Evolutionary conservation across 2,329 filamentous ascomycete genomes (phyloP).

Genomic region (Microdochium trichocladiopsis): DNA sequence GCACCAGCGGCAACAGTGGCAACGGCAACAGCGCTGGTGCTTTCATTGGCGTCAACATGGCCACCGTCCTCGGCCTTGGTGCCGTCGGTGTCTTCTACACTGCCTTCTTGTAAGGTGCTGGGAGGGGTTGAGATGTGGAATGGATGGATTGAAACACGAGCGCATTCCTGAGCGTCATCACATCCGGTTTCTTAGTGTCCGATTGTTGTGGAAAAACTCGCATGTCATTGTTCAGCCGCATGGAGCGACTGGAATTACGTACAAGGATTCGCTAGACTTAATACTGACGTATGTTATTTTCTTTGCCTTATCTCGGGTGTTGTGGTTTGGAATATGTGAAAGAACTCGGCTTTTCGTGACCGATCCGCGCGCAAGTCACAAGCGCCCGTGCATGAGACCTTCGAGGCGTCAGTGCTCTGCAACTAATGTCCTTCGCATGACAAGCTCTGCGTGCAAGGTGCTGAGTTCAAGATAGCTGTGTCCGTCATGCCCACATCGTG

Average conservation of each 20-base stretch:
- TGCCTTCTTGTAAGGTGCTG: constrained; percentile 41
- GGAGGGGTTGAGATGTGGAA: constrained; percentile 1
- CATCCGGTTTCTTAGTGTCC: constrained; percentile 19
- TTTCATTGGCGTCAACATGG: constrained; percentile 37
- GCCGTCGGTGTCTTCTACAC: constrained; percentile 35
- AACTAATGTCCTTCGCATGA: too few relatives aligned
- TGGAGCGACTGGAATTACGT: constrained; percentile 22
- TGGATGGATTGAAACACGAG: constrained; percentile 8
- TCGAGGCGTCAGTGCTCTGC: too few relatives aligned
- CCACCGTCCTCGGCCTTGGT: constrained; percentile 37
- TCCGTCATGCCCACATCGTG: too few relatives aligned
- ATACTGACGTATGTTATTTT: constrained; percentile 27
- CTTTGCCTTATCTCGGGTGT: constrained; percentile 8
- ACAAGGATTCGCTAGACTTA: constrained; percentile 37
- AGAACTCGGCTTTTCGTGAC: neutral
- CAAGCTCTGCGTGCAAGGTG: too few relatives aligned
- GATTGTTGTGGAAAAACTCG: constrained; percentile 5
- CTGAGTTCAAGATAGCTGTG: too few relatives aligned
- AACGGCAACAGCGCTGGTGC: constrained; percentile 32
- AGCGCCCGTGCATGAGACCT: too few relatives aligned
- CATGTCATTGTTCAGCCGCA: constrained; percentile 6
- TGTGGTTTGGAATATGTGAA: neutral
- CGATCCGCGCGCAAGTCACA: too few relatives aligned
- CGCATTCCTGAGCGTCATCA: constrained; percentile 13
- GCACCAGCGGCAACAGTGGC: constrained; percentile 14